Percentiles rank a stretch among this genome's conserved stretches.
phyloP scores from a whole-genome alignment of 768 basidiomycete species.

The Phanerochaete carnosa region DNA sequence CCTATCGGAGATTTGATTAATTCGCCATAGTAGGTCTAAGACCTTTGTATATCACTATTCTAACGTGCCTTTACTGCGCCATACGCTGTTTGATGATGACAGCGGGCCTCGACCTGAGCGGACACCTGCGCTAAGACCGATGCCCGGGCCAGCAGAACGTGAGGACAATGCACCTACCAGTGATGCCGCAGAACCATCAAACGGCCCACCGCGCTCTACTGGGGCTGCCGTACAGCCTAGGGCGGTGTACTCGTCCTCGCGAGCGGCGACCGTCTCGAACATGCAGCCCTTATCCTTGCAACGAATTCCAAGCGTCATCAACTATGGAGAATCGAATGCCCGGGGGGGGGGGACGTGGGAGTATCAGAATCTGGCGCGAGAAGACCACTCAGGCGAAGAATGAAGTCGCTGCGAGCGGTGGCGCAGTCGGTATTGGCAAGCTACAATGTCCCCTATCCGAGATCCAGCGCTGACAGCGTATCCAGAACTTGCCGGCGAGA shows the following conservation, averaged over 20 bases:
- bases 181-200: too few species aligned
- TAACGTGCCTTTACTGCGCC: too few species aligned
- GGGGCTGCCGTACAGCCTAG: constrained; percentile 18
- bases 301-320: constrained; percentile 51
- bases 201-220: constrained; percentile 40
- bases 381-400: constrained; percentile 28
- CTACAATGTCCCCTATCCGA: background rate
- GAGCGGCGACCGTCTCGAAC: constrained; percentile 48
- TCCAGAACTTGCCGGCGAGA: constrained; percentile 42
- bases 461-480: background rate
- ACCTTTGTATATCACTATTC: too few species aligned
- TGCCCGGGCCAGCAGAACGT: too few species aligned
- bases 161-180: too few species aligned
- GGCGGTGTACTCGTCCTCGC: constrained; percentile 51
- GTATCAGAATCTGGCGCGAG: constrained; percentile 27
- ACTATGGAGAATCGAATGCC: constrained; percentile 39
- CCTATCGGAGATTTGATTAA: too few species aligned
- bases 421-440: constrained; percentile 42
- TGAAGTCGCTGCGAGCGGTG: constrained; percentile 35
- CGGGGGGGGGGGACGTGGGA: constrained; percentile 17
- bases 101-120: too few species aligned
- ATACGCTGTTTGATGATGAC: too few species aligned
- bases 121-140: too few species aligned
- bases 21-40: too few species aligned
- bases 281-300: constrained; percentile 55